Evolutionary conservation across 306 rosid species (phyloP), one percentile per base, ranked within the genome.

Genomic region (Sechiopsis laciniata): DNA sequence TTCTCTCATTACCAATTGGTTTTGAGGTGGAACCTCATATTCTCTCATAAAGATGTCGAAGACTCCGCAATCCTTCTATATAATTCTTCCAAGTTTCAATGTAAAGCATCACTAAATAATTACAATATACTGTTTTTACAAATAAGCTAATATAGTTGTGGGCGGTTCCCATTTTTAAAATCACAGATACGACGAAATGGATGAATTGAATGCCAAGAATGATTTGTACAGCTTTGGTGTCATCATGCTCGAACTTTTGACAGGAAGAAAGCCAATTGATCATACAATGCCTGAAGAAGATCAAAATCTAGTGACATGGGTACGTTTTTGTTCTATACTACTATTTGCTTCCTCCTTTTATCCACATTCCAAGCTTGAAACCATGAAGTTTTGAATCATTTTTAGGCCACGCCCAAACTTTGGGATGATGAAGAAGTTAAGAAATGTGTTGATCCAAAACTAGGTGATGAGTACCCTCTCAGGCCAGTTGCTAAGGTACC

Each of bases 251-350:
- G 96, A 91, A 80, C 97, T 91, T 80, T 74, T 91, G 85, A 91
- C 97, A 5, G 97, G 96, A 74, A 78, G 96, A 78, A 91, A 91
- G 75, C 97, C 97, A n/a, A 94, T 91, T 74, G 96, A 91, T 86
- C 97, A 83, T 79, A 91, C 97, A 37, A 74, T 91, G 57, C 97
- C 97, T 11, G 91, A 96, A 68, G 97, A 96, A 55, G 94, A 91
- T 81, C 97, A 89, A 82, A 91, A 94, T 74, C 86, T 91, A 42
- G 96, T 91, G 66, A 91, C 97, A 78, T 91, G 96, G 96, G 97
- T 91, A 91, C 32, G 22, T 57, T 73, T 77, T 75, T 77, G 52
- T 1, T 8, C 35, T 75, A 65, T 53, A 51, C 83, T 51, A 26
- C 32, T 32, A 32, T 45, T 61, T 37, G 52, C 17, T 35, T 21